Evolutionary conservation across 2,329 filamentous ascomycete genomes (phyloP), one percentile per base, ranked within the genome.

Genomic region (Aspergillus awamori): DNA sequence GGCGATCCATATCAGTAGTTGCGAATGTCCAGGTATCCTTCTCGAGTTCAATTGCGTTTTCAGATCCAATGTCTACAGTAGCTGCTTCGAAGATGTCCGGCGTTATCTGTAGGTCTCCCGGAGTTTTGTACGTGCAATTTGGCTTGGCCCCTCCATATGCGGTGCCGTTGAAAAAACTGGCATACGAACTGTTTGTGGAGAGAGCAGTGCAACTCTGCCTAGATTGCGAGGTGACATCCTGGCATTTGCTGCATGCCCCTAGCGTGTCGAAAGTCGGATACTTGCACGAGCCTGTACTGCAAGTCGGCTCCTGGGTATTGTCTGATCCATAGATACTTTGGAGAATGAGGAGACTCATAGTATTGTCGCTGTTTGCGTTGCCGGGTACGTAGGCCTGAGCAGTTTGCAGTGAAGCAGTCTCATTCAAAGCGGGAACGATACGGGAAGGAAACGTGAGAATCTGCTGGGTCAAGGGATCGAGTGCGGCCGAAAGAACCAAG

Each of bases 181-280:
- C 45, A 10, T n/a, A n/a, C 3, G 24, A 8, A 28, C 24, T 49
- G 8, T 17, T 30, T 7, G 11, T 8, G 13, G 24, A 26, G 26
- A 49, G 24, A 39, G 38, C 2, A 11, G 24, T 28, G 43, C 65
- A 67, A 8, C 13, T 57, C 43, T 66, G 65, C 24, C 30, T 17
- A 6, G 58, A 17, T 8, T 52, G 30, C 11, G 11, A 10, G 10
- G 65, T 67, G 56, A 65, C 28, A 51, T 69, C 64, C 30, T 63
- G 48, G 45, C 67, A 69, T 20, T 43, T 22, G 45, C 60, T 63
- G 28, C 67, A 69, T 5, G 67, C 52, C 4, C 65, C 67, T 8
- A 69, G 47, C 4, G 65, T 17, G 15, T 58, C 53, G 52, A 69
- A 69, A 0, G 59, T 57, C 0, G 59, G 55, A 36, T 53, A 69